Conservation (phyloP, 345 rosid genomes). For the Sonneratia alba region DNA sequence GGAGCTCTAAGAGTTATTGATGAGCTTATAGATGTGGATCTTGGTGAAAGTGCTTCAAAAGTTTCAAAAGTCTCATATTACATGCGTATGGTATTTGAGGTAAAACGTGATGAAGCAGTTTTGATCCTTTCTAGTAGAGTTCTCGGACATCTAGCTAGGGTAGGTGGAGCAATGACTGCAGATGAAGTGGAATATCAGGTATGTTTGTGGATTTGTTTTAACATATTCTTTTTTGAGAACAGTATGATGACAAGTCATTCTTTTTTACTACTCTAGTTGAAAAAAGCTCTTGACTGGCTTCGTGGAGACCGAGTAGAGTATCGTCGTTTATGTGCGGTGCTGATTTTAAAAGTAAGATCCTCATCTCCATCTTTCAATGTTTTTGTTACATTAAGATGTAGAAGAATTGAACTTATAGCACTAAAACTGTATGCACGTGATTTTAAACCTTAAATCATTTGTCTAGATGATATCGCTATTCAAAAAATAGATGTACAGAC, state of each 20-base stretch:
- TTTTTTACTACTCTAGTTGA: slow-evolving; percentile 41
- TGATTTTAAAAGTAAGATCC: slow-evolving; percentile 67
- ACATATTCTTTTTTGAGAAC: background rate
- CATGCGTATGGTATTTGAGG: slow-evolving; percentile 69
- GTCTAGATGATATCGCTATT: background rate
- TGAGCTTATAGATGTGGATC: slow-evolving; percentile 82
- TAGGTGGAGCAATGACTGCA: slow-evolving; percentile 98
- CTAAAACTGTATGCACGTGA: background rate
- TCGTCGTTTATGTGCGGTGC: slow-evolving; percentile 85
- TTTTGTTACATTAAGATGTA: background rate
- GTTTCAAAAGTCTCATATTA: slow-evolving; percentile 77
- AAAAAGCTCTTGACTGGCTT: slow-evolving; percentile 87
- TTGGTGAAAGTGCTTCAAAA: slow-evolving; percentile 94
- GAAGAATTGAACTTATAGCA: background rate
- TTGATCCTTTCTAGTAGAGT: slow-evolving; percentile 88
- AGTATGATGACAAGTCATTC: background rate
- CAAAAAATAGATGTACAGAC: background rate
- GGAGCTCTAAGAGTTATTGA: slow-evolving; percentile 89
- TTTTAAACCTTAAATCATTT: background rate
- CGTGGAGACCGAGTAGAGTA: slow-evolving; percentile 76
- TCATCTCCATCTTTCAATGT: slow-evolving; percentile 1
- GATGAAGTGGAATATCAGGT: slow-evolving; percentile 99
- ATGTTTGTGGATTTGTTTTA: slow-evolving; percentile 5
- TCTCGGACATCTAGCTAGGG: slow-evolving; percentile 95
- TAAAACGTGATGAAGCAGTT: slow-evolving; percentile 73